A percentile compares a stretch with the other conserved stretches of the same genome.
Conservation (phyloP, 148 eudicot species). For the Salicornia ramosissima region DNA sequence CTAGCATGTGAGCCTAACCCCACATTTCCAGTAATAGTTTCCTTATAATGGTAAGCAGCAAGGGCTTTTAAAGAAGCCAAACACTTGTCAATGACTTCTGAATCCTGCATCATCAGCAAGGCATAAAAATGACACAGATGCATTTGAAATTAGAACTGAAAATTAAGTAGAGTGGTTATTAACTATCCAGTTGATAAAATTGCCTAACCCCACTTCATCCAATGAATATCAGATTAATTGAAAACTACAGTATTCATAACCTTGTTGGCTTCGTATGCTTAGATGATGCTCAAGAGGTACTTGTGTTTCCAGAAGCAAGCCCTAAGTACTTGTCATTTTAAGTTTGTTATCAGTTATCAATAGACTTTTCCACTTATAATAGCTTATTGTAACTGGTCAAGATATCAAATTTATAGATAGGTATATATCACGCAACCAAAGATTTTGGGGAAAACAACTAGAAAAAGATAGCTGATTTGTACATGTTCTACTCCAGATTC, state of each 20-base stretch:
- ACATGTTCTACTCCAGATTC: no score
- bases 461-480: no score
- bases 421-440: no score
- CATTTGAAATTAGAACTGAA: neutral
- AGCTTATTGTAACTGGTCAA: neutral
- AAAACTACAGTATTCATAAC: neutral
- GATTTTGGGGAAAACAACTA: no score
- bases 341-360: neutral
- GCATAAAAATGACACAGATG: slow-evolving; percentile 4
- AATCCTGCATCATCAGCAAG: slow-evolving; percentile 42
- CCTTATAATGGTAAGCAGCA: slow-evolving; percentile 84
- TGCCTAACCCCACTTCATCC: neutral
- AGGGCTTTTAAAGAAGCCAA: slow-evolving; percentile 78
- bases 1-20: slow-evolving; percentile 81
- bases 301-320: neutral
- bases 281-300: no score
- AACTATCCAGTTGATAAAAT: neutral
- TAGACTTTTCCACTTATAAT: no score
- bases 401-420: no score
- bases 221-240: neutral
- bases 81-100: slow-evolving; percentile 72
- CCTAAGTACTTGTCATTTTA: neutral
- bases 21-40: slow-evolving; percentile 52
- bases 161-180: neutral
- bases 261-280: neutral